A percentile compares a stretch with the other conserved stretches of the same genome.
Evolutionary conservation across 495 filamentous ascomycete species (phyloP).

Genomic region (Xylaria venustula): DNA sequence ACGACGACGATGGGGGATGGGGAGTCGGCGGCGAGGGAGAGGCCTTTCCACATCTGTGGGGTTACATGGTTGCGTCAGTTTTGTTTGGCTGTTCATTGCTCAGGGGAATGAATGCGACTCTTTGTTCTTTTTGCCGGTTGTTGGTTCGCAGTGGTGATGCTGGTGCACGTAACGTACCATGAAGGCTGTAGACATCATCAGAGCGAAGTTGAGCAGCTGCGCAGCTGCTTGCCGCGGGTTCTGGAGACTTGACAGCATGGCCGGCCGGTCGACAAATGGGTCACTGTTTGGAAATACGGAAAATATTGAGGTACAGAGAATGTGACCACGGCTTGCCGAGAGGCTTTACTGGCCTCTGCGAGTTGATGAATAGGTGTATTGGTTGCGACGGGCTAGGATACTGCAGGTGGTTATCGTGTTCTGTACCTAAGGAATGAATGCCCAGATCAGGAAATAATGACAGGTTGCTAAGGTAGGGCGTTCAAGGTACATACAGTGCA

Average conservation of each 20-base stretch:
- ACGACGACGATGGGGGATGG: slow-evolving; percentile 96
- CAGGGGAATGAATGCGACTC: too few species aligned
- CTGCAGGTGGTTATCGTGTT: not conserved
- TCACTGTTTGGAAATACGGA: not conserved
- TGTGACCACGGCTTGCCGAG: not conserved
- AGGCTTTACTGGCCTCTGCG: slow-evolving; percentile 25
- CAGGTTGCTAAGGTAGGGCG: not conserved
- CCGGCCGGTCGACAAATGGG: not conserved
- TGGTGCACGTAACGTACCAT: slow-evolving; percentile 58
- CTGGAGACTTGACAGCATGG: slow-evolving; percentile 70
- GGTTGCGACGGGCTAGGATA: slow-evolving; percentile 25
- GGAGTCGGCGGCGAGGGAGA: slow-evolving; percentile 81
- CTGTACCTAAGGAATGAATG: too few species aligned
- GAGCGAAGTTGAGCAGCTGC: slow-evolving; percentile 93
- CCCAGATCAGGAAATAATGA: not conserved
- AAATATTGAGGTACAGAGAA: not conserved
- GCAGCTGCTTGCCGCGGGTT: slow-evolving; percentile 81
- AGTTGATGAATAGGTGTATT: not conserved
- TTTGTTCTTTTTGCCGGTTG: too few species aligned
- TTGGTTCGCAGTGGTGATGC: too few species aligned
- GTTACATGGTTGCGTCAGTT: too few species aligned
- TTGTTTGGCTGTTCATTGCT: too few species aligned
- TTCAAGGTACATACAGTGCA: too few species aligned
- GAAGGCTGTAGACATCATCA: slow-evolving; percentile 92
- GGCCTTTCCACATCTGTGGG: slow-evolving; percentile 80